Evolutionary conservation across 1,139 yeast species (phyloP), one percentile per base, ranked within the genome.

Genomic region (Taiozyma sp.): DNA sequence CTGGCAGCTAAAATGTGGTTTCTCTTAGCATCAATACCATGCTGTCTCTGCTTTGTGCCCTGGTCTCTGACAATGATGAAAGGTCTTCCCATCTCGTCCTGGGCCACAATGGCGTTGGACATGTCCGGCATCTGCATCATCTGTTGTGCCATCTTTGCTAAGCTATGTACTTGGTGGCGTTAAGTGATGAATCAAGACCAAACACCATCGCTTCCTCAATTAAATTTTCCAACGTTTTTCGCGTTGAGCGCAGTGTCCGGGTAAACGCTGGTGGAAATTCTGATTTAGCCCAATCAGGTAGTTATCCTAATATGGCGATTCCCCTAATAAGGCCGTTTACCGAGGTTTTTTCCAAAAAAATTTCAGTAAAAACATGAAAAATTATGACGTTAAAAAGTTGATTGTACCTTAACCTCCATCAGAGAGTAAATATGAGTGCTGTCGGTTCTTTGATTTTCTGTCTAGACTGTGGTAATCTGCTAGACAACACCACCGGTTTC

Each of bases 31-130:
- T 95, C 99, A 53, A 87, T 72, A 23, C 99, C 99, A 64, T 90
- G 97, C 50, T 87, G 83, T 72, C 96, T 83, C 69, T 90, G 87
- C 71, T 95, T 95, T 62, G 82, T 82, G 28, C 97, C 98, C 71
- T 95, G 99, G 70, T 95, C 99, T 69, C 96, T 82, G 51, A 95
- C 99, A 68, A 95, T 93, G 65, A 95, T 92, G 68, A 95, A 90
- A 22, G 99, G 99, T 72, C 98, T 84, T 32, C 99, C 99, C 92
- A 88, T 90, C 71, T 95, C 99, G 70, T 95, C 99, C 72, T 93
- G 98, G 8, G 99, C 98, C 75, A 93, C 90, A 64, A 93, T 90
- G 70, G 99, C 99, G 67, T 93, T 93, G 61, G 97, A 91, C 79
- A 93, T 77, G 70, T 93, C 98, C 45, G 97, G 96, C 88, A 88